Evolutionary conservation across 805 yeast species (phyloP), one percentile per base, ranked within the genome.

Genomic region (Kluyveromyces siamensis): DNA sequence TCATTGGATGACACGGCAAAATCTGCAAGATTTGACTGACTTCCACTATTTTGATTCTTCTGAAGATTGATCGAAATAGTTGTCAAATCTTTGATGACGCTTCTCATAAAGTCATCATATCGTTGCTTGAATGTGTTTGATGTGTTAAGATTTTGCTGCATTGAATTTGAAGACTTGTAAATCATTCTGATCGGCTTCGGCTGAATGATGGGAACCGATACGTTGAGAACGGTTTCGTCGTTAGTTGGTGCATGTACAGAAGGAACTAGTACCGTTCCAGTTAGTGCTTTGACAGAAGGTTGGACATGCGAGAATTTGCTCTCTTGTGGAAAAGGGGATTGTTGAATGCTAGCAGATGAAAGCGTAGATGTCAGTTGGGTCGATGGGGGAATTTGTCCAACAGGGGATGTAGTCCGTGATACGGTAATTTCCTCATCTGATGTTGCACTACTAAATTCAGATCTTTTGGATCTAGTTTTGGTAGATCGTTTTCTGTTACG

Each of bases 401-500:
- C 37, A 9, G 45, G 35, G 9, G 47, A 40, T 13, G 33, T n/a
- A 14, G 40, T 37, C 17, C 46, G 13, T 19, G 46, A 41, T 19
- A 27, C 18, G 13, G 41, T 19, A 21, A 30, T 21, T 33, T 16
- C 48, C 17, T 45, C 18, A 30, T 33, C 36, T n/a, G 49, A 30
- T 21, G 37, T 40, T 25, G 38, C 27, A 48, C 14, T 21, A 19
- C 42, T 36, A 36, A 37, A 14, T 45, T 50, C n/a, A 2, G 46
- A 21, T 21, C 41, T 35, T 27, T 25, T 27, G 8, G 49, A 38
- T 18, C 41, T 44, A 10, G 62, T 61, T 56, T 73, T 75, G 51
- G 72, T 71, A 8, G 80, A 77, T 54, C 96, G 67, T 60, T 84
- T 87, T 51, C 96, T 74, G 64, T 91, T 91, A 55, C 99, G 72